Conservation (phyloP, 2,329 filamentous ascomycete species). For the Bipolaris sorokiniana region DNA sequence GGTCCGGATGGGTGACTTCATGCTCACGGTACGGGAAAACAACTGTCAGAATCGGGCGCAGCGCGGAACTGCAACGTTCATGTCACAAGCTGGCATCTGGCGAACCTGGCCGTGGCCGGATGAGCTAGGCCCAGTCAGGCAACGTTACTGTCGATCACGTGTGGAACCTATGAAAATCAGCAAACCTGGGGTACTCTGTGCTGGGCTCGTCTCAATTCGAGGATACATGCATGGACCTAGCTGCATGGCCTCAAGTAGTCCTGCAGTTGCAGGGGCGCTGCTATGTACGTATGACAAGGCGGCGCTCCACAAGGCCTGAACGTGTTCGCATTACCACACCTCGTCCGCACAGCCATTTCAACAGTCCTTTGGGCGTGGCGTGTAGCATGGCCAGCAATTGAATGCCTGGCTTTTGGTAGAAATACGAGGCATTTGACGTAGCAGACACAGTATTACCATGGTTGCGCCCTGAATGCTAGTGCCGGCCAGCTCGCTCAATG, state of each 20-base stretch:
- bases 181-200: conserved; percentile 11
- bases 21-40: neutral
- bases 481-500: neutral
- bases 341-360: neutral
- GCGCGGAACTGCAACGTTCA: conserved; percentile 12
- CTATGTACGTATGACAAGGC: neutral
- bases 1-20: conserved; percentile 1
- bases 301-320: neutral
- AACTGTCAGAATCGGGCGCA: conserved; percentile 4
- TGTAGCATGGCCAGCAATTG: neutral
- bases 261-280: neutral
- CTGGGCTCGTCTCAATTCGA: conserved; percentile 8
- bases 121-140: conserved; percentile 1
- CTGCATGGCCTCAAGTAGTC: neutral
- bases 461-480: neutral
- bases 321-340: neutral
- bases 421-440: neutral
- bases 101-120: conserved; percentile 7
- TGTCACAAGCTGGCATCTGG: conserved; percentile 16
- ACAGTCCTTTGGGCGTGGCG: neutral
- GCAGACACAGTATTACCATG: neutral
- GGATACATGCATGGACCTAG: neutral
- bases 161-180: conserved; percentile 21
- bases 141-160: conserved; percentile 14
- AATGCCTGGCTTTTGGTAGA: neutral